Base-by-base conservation (phyloP, 495 filamentous ascomycete species). In the Penicillium canariense region DNA sequence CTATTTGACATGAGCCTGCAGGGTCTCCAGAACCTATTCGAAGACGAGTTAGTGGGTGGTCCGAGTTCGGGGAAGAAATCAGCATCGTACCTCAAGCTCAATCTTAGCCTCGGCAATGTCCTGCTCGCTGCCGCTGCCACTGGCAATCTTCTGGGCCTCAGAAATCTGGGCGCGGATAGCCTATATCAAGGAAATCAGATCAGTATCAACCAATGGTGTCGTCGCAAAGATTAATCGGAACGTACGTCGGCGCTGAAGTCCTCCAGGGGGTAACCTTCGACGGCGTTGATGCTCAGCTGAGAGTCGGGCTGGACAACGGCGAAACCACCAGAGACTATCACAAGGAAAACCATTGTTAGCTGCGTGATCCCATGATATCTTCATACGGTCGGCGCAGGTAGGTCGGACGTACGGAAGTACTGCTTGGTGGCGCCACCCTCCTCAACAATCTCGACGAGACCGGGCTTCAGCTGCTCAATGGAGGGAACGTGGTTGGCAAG, bases 71-170 rank as follows among this genome's bases (percentile, higher is more conserved):
- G 38, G 3, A 14, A 20, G 11, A 17, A 54, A 22, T 30, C 26
- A 20, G 14, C 25, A 26, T 62, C 80, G 57, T 77, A 96, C 94
- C 88, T 97, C 94, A 59, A 99, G 77, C 81, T 99, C 95, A 70
- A 97, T 90, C 82, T 94, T 97, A 52, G 94, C 94, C 84, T 97
- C 94, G 52, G 91, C 92, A 73, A 96, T 89, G 68, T 99, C 94
- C 76, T 91, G 88, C 83, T 97, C 94, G 71, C 91, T 96, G 64
- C 94, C 94, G 67, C 80, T 84, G 61, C 94, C 94, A 68, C 76
- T 81, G 55, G 87, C 90, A 73, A 97, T 88, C 85, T 96, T 97
- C 78, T 96, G 89, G 55, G 93, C 90, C 78, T 99, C 94, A 48
- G 87, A 72, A 57, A 97, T 87, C 77, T 96, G 72, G 54, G 62